Evolutionary conservation across 2,329 filamentous ascomycete genomes (phyloP), one percentile per base, ranked within the genome.

Genomic region (Cladosporium colombiae): DNA sequence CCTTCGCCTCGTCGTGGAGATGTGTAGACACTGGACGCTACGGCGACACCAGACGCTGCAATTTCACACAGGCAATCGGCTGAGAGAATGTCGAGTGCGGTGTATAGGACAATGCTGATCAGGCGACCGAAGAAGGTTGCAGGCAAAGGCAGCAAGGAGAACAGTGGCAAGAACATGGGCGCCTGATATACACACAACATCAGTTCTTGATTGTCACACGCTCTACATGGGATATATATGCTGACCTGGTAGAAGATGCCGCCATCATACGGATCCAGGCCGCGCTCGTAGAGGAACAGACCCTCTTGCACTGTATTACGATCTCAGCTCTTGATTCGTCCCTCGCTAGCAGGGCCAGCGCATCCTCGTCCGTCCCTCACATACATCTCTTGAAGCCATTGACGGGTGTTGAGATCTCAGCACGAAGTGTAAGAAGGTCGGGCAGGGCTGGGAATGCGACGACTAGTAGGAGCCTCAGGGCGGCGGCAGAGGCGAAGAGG

Each of bases 301-400:
- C 95, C 95, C 81, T 99, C 95, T 84, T 98, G 94, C 64, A 98
- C 92, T 96, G 72, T 55, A 57, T 37, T 7, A 56, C 65, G 58
- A 23, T 69, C 70, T 75, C 72, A 76, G 74, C 73, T 72, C 67
- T 69, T 73, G 68, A 55, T 63, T 23, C 16, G 52, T 46, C 21
- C 68, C 68, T 65, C 68, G 68, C 68, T 66, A 35, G 7, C 27
- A 33, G 40, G 60, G 56, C 65, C 40, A 40, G 53, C 3, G 18
- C 18, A 49, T 27, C 57, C 23, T 35, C 2, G 3, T 23, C 5
- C 18, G 31, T 50, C 33, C 40, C 56, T 56, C 21, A 79, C 90
- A 79, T 84, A 96, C 93, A 83, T 87, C 95, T 88, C 83, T 98
- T 98, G 86, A 97, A 99, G 85, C 94, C 97, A 73, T 92, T 97